These are phyloP conservation scores for Aspergillus texensis DNA, from an alignment of 2,329 filamentous ascomycete species.

Conservation along the genomic window DNA sequence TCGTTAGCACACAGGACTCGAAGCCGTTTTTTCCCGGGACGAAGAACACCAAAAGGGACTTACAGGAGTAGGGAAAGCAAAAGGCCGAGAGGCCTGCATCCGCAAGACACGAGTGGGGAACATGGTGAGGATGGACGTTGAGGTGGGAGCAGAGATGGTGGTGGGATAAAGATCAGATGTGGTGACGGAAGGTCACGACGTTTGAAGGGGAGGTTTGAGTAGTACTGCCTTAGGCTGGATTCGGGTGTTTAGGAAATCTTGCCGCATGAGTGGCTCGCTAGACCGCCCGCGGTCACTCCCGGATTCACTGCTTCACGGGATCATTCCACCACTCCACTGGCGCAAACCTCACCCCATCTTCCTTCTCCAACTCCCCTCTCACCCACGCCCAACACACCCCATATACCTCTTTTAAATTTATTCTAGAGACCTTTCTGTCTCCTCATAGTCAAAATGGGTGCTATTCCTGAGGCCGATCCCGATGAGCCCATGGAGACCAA, in stretches of 20 bases:
- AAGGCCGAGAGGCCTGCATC: conserved; percentile 56
- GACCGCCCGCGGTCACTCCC: conserved; percentile 41
- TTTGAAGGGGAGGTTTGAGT: conserved; percentile 23
- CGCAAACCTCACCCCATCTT: conserved; percentile 34
- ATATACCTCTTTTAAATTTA: conserved; percentile 7
- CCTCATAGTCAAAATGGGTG: conserved; percentile 73
- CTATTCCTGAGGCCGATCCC: conserved; percentile 62
- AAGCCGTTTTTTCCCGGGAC: conserved; percentile 23
- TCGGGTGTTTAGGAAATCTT: conserved; percentile 41
- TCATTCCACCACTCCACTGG: conserved; percentile 31
- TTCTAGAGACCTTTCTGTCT: conserved; percentile 21
- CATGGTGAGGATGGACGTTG: conserved; percentile 55
- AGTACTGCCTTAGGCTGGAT: conserved; percentile 23
- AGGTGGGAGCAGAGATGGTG: conserved; percentile 20
- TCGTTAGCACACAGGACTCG: conserved; percentile 44
- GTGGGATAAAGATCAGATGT: conserved; percentile 22
- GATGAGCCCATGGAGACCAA: conserved; percentile 88
- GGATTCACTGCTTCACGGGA: conserved; percentile 39
- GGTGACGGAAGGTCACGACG: conserved; percentile 26
- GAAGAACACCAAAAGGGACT: conserved; percentile 40
- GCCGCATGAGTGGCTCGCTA: conserved; percentile 41
- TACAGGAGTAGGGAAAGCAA: conserved; percentile 69
- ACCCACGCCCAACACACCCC: conserved; percentile 20
- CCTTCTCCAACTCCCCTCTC: conserved; percentile 27
- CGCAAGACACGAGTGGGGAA: conserved; percentile 66